Percentiles rank a stretch among this genome's conserved stretches.
Conservation (phyloP, 176 grass and related monocot genomes). For the Rhynchospora tenuis region DNA sequence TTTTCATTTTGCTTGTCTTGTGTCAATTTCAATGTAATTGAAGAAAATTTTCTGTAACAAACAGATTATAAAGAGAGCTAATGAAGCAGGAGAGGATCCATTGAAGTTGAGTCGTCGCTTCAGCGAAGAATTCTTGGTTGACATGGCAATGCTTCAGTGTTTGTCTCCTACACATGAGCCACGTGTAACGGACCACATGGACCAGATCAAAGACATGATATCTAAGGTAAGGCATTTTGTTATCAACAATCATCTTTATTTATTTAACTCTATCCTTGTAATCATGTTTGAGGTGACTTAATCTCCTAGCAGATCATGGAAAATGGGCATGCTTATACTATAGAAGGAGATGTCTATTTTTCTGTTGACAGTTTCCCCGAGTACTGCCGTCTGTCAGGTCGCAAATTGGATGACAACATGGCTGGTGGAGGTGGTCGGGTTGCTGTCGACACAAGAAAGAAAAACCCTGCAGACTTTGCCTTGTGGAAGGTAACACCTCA, state of each 20-base stretch:
- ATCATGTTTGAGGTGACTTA: neutral
- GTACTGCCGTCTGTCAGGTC: slow-evolving; percentile 36
- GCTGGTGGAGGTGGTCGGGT: slow-evolving; percentile 46
- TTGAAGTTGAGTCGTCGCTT: slow-evolving; percentile 54
- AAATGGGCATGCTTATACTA: slow-evolving; percentile 38
- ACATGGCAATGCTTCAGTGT: slow-evolving; percentile 70
- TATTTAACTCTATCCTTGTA: neutral
- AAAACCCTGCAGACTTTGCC: slow-evolving; percentile 47
- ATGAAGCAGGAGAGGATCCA: slow-evolving; percentile 65
- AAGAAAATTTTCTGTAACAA: slow-evolving; percentile 17
- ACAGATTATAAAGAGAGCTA: slow-evolving; percentile 88
- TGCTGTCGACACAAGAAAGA: slow-evolving; percentile 42
- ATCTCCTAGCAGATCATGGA: slow-evolving; percentile 31
- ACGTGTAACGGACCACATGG: slow-evolving; percentile 81
- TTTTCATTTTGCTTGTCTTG: slow-evolving; percentile 8
- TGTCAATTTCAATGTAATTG: slow-evolving; percentile 11
- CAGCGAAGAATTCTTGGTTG: slow-evolving; percentile 67
- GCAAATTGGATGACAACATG: slow-evolving; percentile 50
- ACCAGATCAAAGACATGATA: slow-evolving; percentile 80
- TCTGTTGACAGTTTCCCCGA: slow-evolving; percentile 42
- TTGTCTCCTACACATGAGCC: slow-evolving; percentile 65
- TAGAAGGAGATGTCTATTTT: slow-evolving; percentile 55
- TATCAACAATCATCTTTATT: slow-evolving; percentile 14
- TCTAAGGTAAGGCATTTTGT: slow-evolving; percentile 41
- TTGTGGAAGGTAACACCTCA: slow-evolving; percentile 39